Evolutionary conservation across 495 filamentous ascomycete species (phyloP).

Genomic region (Penicillium goetzii): DNA sequence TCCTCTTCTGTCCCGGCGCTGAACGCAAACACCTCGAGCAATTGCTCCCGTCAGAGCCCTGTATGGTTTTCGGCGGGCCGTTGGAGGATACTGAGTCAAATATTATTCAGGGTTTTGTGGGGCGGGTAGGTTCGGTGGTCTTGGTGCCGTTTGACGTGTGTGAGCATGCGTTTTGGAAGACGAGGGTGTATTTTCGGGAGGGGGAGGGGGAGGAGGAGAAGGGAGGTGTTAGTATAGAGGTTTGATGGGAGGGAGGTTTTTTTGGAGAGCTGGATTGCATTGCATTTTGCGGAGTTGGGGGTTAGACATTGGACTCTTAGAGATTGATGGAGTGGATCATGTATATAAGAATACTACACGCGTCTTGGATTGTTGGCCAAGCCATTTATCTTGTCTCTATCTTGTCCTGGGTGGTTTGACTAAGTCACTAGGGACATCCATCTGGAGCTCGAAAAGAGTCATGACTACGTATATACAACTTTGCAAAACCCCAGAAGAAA

Average conservation of each 20-base stretch:
- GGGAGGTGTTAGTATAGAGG: not conserved
- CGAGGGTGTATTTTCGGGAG: conserved; percentile 42
- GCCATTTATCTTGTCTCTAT: not conserved
- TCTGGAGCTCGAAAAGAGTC: not conserved
- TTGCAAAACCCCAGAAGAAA: not conserved
- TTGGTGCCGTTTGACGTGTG: conserved; percentile 41
- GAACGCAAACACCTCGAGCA: conserved; percentile 44
- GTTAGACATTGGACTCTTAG: not conserved
- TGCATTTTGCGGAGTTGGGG: not conserved
- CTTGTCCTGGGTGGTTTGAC: too few relatives aligned
- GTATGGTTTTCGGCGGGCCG: conserved; percentile 41
- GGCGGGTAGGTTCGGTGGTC: conserved; percentile 26
- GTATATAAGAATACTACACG: not conserved
- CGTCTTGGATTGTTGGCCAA: not conserved
- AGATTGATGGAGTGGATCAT: not conserved
- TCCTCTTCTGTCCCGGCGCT: conserved; percentile 65
- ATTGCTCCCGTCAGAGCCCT: conserved; percentile 35
- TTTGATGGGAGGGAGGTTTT: not conserved
- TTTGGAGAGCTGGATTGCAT: not conserved
- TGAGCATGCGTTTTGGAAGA: conserved; percentile 51
- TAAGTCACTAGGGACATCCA: too few relatives aligned
- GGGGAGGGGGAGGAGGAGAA: not conserved
- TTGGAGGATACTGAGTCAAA: conserved; percentile 40
- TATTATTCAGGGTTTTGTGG: conserved; percentile 32
- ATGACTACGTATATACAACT: not conserved